Base-by-base conservation (phyloP, 345 rosid species). In the Chamaenerion angustifolium region DNA sequence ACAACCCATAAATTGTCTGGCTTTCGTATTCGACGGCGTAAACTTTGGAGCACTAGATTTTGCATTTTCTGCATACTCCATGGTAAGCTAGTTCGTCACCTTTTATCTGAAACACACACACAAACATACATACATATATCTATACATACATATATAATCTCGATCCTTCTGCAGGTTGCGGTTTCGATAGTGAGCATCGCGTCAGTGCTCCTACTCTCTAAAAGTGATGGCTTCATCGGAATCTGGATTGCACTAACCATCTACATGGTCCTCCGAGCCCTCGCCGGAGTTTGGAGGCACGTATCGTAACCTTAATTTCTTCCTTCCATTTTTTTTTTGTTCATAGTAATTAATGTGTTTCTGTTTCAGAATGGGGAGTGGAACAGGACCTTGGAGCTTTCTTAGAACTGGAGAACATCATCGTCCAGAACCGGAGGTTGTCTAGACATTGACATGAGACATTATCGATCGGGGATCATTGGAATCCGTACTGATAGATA, bases 11-110 rank as follows among this genome's bases (percentile, higher is more conserved):
- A 92, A 92, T 66, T 78, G 95, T 12, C 55, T 92, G 40, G 87
- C 98, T 12, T 87, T 92, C 63, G 98, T 92, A 11, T 71, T 87
- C 35, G 98, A 92, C 56, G 98, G 98, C 25, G 78, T 92, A 6
- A 87, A 84, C 62, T 92, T 72, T 49, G 98, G 98, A 50, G 96
- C 98, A 25, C 87, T 95, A 8, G 98, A 92, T 72, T 92, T 92
- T 61, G 71, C 77, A 12, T 92, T 75, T 69, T 71, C 98, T 55
- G 94, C 95, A 1, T 92, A 80, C 66, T 87, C 98, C 71, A 92
- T 62, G 66, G 66, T 53, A 49, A 62, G 37, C 37, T 31, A 43
- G 12, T 7, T 31, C 6, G 10, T 7, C 5, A 31, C 3, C 5
- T 23, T 31, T 5, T 7, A 31, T 7, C 37, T 31, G 37, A 31